A percentile compares a stretch with the other conserved stretches of the same genome.
phyloP scores from a whole-genome alignment of 805 yeast species.

The Barnettozyma botsteinii region DNA sequence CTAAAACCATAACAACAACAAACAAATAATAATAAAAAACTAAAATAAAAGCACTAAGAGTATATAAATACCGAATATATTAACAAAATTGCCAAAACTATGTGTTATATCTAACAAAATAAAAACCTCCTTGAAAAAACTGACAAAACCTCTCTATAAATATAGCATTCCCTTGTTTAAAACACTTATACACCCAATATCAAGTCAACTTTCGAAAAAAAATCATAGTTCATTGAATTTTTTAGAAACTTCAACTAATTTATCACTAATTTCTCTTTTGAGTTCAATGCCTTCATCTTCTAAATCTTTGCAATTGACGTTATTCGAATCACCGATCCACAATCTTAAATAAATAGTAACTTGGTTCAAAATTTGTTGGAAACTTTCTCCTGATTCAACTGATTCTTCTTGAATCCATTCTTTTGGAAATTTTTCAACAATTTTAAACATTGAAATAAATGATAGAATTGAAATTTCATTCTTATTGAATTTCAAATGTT shows the following conservation, averaged over 20 bases:
- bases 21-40: no score
- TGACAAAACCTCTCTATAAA: no score
- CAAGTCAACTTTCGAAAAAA: no score
- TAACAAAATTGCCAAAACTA: no score
- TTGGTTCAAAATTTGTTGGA: slow-evolving; percentile 14
- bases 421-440: slow-evolving; percentile 23
- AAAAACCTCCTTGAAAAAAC: no score
- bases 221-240: slow-evolving; percentile 18
- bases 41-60: no score
- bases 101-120: no score
- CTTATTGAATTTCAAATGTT: slow-evolving; percentile 16
- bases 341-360: slow-evolving; percentile 22
- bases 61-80: no score
- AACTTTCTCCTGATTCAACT: slow-evolving; percentile 9
- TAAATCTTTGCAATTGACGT: slow-evolving; percentile 20
- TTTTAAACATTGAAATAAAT: slow-evolving; percentile 24
- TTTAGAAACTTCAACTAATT: slow-evolving; percentile 24
- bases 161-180: no score
- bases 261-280: slow-evolving; percentile 28
- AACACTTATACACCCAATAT: no score
- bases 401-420: slow-evolving; percentile 17
- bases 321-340: slow-evolving; percentile 27
- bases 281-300: slow-evolving; percentile 20
- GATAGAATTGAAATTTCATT: slow-evolving; percentile 22
- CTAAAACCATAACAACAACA: no score